Base-by-base conservation (phyloP, 1,139 yeast species). In the Lodderomyces theae region DNA sequence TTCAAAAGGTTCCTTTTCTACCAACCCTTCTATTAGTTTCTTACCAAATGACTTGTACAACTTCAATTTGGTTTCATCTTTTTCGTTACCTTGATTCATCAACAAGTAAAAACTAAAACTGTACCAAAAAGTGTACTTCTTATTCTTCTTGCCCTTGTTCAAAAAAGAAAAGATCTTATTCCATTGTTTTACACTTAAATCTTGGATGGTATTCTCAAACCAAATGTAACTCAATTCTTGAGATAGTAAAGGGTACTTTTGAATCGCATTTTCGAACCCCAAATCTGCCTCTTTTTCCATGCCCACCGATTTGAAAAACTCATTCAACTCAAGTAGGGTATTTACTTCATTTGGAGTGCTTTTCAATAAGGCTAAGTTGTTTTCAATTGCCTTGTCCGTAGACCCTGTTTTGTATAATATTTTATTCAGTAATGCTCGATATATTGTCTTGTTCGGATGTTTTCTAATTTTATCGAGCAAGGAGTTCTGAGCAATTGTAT, bases 41-140 rank as follows among this genome's bases (percentile, higher is more conserved):
- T 66, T 51, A 0, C 86, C 92, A 35, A 86, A 64, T 45, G 69
- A 66, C 3, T 81, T 79, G 49, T 73, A 80, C 30, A 85, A 60
- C 19, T 58, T 61, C 33, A 35, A 28, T 22, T 32, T 36, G 39
- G 60, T 56, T 44, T 73, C 79, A 39, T 73, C 59, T 36, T 40
- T 16, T 2, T 24, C 24, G 2, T 42, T 37, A 10, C 34, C 37
- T 30, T 50, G 12, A 61, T 60, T 35, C 50, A 66, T 44, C 30
- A 58, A 51, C 32, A 70, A 50, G 45, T 60, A 63, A 50, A 67
- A 68, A 16, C 72, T 56, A 41, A 72, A 69, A 0, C 74, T 74
- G n/a, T 79, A 76, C 72, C 79, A 70, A 26, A 73, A 56, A 11
- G 68, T 65, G 41, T 71, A 62, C 23, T 54, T 51, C 13, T 79